A percentile compares a stretch with the other conserved stretches of the same genome.
phyloP scores from a whole-genome alignment of 2,329 filamentous ascomycete genomes.

The Diplocarpon mali region DNA sequence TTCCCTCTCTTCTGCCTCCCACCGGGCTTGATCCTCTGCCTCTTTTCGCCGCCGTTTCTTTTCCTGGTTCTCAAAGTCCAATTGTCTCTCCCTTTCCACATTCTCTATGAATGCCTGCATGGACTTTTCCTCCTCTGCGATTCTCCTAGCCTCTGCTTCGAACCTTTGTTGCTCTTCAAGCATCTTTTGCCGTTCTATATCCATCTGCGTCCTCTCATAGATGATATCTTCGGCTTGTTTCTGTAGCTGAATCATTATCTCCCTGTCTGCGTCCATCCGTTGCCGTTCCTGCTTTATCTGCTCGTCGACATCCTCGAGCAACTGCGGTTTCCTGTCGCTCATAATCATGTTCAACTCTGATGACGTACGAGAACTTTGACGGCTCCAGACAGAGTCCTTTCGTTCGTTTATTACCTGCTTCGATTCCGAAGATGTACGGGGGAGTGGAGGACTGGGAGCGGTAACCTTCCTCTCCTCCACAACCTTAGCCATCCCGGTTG shows the following conservation, averaged over 20 bases:
- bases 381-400: slow-evolving; percentile 1
- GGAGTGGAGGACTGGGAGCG: no score
- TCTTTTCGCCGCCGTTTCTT: slow-evolving; percentile 3
- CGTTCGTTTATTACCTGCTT: background rate
- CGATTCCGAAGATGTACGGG: background rate
- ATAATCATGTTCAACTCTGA: slow-evolving; percentile 1
- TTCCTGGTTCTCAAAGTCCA: slow-evolving; percentile 4
- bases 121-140: slow-evolving; percentile 5
- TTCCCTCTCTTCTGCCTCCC: background rate
- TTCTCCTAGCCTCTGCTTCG: slow-evolving; percentile 2
- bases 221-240: slow-evolving; percentile 2
- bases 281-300: background rate
- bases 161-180: slow-evolving; percentile 1
- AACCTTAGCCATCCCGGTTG: no score
- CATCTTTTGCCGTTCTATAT: slow-evolving; percentile 3
- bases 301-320: background rate
- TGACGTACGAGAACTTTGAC: slow-evolving; percentile 1
- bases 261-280: background rate
- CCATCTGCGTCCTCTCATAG: slow-evolving; percentile 5
- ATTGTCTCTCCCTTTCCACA: slow-evolving; percentile 1
- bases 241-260: slow-evolving; percentile 1
- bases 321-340: background rate
- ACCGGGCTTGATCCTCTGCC: slow-evolving; percentile 1
- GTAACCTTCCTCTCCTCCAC: no score
- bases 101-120: slow-evolving; percentile 3